Base-by-base conservation (phyloP, 495 filamentous ascomycete species). In the Staphylotrichum tortipilum region DNA sequence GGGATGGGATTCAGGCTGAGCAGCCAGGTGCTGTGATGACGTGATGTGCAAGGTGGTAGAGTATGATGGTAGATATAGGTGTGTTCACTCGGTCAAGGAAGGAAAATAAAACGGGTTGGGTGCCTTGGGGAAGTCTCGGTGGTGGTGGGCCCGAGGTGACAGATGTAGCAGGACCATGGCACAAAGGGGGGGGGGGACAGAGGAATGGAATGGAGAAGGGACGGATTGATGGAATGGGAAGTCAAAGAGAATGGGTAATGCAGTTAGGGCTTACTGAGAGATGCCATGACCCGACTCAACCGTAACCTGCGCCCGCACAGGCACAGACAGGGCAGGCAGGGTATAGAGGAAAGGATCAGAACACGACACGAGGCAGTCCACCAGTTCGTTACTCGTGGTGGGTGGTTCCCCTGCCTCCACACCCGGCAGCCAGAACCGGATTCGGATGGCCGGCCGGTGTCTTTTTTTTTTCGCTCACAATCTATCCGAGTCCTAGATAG, bases 201-300 rank as follows among this genome's bases (percentile, higher is more conserved):
- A 28, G 36, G 51, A 42, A 43, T 17, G 46, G 47, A 14, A n/a
- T 28, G 49, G 50, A 9, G 5, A 4, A 34, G 7, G 28, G n/a
- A 18, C 15, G 35, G 41, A 31, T 15, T 48, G 6, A 5, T 28
- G 26, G 26, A 28, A 28, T 28, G n/a, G n/a, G n/a, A n/a, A n/a
- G n/a, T n/a, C n/a, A 28, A 28, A 28, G 24, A 41, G 39, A 30
- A 47, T 23, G 39, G 42, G 42, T 42, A 28, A 44, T 35, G 37
- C 29, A 53, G 51, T 43, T 38, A 24, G 49, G 31, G 60, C 64
- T 67, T 67, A 67, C 64, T 67, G 56, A 67, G 64, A 47, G 64
- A 61, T 37, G 62, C 52, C 64, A 67, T 67, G 53, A 30, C 58
- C 40, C 28, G 4, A 7, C 10, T 31, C 17, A 14, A 12, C 2